Evolutionary conservation across 2,329 filamentous ascomycete genomes (phyloP).

Genomic region (Clarireedia hainanense): DNA sequence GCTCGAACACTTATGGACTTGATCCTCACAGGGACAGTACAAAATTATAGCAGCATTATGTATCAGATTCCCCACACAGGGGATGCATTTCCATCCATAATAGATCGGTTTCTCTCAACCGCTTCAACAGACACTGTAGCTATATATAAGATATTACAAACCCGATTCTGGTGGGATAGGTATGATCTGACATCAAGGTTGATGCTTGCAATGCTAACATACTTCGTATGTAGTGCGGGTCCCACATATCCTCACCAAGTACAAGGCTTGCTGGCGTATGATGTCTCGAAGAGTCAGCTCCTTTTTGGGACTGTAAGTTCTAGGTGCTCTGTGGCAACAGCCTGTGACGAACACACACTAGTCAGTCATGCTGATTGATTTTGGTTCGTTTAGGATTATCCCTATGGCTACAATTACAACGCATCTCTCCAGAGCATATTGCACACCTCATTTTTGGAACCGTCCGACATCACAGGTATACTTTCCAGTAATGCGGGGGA

Average conservation of each 20-base stretch:
- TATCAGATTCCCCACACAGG: not conserved
- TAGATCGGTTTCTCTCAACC: not conserved
- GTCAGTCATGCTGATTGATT: not conserved
- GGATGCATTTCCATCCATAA: not conserved
- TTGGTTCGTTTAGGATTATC: not conserved
- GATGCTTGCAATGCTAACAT: not conserved
- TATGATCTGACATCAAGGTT: not conserved
- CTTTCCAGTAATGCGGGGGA: not conserved
- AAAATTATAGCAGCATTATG: not conserved
- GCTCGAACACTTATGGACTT: not conserved
- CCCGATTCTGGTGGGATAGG: constrained; percentile 2
- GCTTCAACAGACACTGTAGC: not conserved
- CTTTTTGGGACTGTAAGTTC: not conserved
- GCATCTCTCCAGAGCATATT: not conserved
- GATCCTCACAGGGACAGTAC: not conserved
- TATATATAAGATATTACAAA: not conserved
- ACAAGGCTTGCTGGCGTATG: not conserved
- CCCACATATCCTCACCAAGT: not conserved
- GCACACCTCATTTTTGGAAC: not conserved
- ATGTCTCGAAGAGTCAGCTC: not conserved
- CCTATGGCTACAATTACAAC: not conserved
- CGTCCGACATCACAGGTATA: not conserved
- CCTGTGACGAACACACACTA: not conserved
- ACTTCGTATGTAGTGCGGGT: not conserved
- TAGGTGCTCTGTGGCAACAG: not conserved